Percentiles rank a stretch among this genome's conserved stretches.
phyloP scores from a whole-genome alignment of 192 early-diverging fungal species.

The Backusella circina region DNA sequence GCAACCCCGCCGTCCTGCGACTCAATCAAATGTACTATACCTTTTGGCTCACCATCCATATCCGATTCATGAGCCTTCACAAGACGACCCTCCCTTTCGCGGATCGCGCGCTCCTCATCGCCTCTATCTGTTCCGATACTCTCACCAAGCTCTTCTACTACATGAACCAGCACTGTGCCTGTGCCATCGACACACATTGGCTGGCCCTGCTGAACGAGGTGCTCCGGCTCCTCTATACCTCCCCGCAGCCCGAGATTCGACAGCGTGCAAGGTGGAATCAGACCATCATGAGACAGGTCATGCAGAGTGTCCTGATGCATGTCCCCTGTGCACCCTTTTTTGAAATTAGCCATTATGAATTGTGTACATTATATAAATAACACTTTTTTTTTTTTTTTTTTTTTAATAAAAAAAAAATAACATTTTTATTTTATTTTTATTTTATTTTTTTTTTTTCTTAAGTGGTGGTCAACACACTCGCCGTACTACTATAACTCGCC shows the following conservation, averaged over 20 bases:
- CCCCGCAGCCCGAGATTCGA: neutral
- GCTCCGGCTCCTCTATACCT: neutral
- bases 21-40: neutral
- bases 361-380: neutral
- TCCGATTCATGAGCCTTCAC: neutral
- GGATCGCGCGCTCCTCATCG: neutral
- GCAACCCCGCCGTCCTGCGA: neutral
- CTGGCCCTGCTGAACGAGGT: neutral
- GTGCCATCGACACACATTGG: neutral
- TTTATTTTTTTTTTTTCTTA: neutral
- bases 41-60: neutral
- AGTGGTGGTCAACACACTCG: conserved; percentile 23
- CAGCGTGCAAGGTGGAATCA: neutral
- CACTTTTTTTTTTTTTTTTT: neutral
- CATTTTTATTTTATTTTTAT: neutral
- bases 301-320: neutral
- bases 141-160: neutral
- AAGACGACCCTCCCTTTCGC: neutral
- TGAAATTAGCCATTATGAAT: neutral
- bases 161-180: neutral
- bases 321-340: neutral
- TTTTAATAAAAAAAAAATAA: neutral
- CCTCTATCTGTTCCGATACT: neutral
- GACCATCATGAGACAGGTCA: neutral
- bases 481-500: conserved; percentile 44